Percentiles rank a stretch among this genome's conserved stretches.
These are phyloP conservation scores for Cercospora nicotianae DNA, from an alignment of 2,329 filamentous ascomycete species.

Conservation along the genomic window DNA sequence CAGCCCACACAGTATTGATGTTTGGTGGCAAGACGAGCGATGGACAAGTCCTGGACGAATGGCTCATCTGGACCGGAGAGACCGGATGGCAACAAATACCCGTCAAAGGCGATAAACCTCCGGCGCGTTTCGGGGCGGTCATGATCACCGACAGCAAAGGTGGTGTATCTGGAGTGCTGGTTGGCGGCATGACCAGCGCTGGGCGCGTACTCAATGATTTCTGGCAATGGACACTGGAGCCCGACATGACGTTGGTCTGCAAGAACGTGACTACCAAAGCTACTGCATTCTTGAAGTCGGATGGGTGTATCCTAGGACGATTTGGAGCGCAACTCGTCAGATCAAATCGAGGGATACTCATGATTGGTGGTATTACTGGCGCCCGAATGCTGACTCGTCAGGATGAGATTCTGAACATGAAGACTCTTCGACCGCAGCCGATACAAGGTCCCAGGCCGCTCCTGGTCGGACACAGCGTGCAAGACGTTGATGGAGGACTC, in stretches of 20 bases:
- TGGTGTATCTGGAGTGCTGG: slow-evolving; percentile 59
- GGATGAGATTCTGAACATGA: slow-evolving; percentile 56
- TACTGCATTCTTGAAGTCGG: slow-evolving; percentile 30
- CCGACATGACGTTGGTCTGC: slow-evolving; percentile 42
- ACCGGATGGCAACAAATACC: slow-evolving; percentile 53
- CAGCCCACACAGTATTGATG: slow-evolving; percentile 43
- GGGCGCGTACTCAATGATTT: slow-evolving; percentile 63
- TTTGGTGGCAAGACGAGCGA: slow-evolving; percentile 49
- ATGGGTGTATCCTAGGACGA: slow-evolving; percentile 39
- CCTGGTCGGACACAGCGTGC: slow-evolving; percentile 66
- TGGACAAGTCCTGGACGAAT: slow-evolving; percentile 46
- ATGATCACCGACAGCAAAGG: slow-evolving; percentile 47
- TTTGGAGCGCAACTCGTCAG: slow-evolving; percentile 56
- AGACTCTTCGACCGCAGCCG: slow-evolving; percentile 34
- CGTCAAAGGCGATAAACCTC: slow-evolving; percentile 39
- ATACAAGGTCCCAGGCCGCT: slow-evolving; percentile 58
- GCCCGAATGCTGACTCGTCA: slow-evolving; percentile 47
- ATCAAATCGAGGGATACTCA: slow-evolving; percentile 48
- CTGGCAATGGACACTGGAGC: slow-evolving; percentile 60
- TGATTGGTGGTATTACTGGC: slow-evolving; percentile 55
- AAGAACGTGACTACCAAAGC: slow-evolving; percentile 32
- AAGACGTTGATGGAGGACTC: slow-evolving; percentile 52
- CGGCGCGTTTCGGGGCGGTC: slow-evolving; percentile 58
- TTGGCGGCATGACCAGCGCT: slow-evolving; percentile 68
- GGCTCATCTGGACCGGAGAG: slow-evolving; percentile 48